Evolutionary conservation across 345 rosid genomes (phyloP).

Genomic region (Cochlearia excelsa): DNA sequence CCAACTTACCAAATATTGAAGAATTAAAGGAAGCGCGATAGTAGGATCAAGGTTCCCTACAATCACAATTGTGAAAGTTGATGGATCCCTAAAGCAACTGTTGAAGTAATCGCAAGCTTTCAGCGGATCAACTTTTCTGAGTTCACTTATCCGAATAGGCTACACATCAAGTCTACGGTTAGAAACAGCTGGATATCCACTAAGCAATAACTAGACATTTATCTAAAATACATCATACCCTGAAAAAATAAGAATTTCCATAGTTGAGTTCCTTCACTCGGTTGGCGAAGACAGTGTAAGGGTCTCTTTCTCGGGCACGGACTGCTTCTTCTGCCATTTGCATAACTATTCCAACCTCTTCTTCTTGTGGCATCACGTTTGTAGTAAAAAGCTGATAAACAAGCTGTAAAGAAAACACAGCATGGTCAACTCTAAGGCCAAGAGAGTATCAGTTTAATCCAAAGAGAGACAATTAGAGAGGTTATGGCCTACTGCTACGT

Average conservation of each 20-base stretch:
- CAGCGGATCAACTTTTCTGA: slow-evolving; percentile 69
- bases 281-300: slow-evolving; percentile 75
- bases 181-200: slow-evolving; percentile 16
- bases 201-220: slow-evolving; percentile 7
- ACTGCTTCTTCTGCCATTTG: slow-evolving; percentile 88
- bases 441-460: slow-evolving; percentile 7
- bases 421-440: not conserved
- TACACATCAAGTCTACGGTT: slow-evolving; percentile 41
- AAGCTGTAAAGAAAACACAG: slow-evolving; percentile 49
- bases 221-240: slow-evolving; percentile 47
- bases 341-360: slow-evolving; percentile 86
- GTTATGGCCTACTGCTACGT: not conserved
- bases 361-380: slow-evolving; percentile 71
- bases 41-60: slow-evolving; percentile 81
- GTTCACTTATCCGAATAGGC: slow-evolving; percentile 75
- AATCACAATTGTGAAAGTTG: slow-evolving; percentile 79
- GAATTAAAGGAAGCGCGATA: slow-evolving; percentile 65
- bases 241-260: slow-evolving; percentile 87
- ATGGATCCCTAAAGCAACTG: slow-evolving; percentile 86
- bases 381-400: slow-evolving; percentile 83
- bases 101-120: slow-evolving; percentile 89
- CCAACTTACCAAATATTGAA: slow-evolving; percentile 79
- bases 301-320: slow-evolving; percentile 91
- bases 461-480: not conserved
- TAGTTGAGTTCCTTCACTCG: slow-evolving; percentile 82